These are phyloP conservation scores for Moniliophthora roreri DNA, from an alignment of 1,284 basidiomycete species.

Conservation along the genomic window DNA sequence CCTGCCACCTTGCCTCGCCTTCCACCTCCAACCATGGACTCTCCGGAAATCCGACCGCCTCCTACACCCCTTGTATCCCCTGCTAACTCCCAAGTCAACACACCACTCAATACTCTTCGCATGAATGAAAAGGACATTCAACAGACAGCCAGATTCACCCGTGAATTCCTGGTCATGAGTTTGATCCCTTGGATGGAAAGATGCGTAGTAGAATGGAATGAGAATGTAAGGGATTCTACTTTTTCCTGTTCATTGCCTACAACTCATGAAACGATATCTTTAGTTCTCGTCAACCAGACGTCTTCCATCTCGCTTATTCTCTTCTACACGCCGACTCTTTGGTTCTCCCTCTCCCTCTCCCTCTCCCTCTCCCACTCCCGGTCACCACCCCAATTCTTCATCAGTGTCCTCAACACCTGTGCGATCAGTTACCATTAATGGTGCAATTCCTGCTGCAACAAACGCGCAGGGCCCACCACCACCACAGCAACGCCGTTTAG, in stretches of 20 bases:
- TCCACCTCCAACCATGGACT: constrained; percentile 45
- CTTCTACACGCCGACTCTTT: constrained; percentile 90
- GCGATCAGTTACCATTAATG: constrained; percentile 35
- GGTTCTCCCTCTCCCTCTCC: constrained; percentile 59
- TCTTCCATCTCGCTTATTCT: constrained; percentile 78
- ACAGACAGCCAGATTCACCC: constrained; percentile 77
- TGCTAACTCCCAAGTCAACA: constrained; percentile 16
- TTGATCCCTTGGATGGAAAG: constrained; percentile 97
- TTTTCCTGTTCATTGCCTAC: neutral
- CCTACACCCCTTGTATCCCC: constrained; percentile 7
- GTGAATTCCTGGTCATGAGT: constrained; percentile 91
- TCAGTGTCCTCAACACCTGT: constrained; percentile 47
- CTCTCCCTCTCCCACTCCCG: too few relatives aligned
- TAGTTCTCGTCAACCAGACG: constrained; percentile 83
- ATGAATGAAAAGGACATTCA: constrained; percentile 80
- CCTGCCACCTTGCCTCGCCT: constrained; percentile 65
- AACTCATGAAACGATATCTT: constrained; percentile 2
- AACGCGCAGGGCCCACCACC: constrained; percentile 34
- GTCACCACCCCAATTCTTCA: constrained; percentile 33
- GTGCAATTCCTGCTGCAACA: constrained; percentile 6
- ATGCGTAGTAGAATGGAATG: constrained; percentile 92
- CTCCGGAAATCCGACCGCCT: constrained; percentile 24
- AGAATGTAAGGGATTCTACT: constrained; percentile 67
- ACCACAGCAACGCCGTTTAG: constrained; percentile 81
- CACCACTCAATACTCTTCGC: constrained; percentile 44